Evolutionary conservation across 148 eudicot species (phyloP).

Genomic region (Amaranthus hypochondriacus): DNA sequence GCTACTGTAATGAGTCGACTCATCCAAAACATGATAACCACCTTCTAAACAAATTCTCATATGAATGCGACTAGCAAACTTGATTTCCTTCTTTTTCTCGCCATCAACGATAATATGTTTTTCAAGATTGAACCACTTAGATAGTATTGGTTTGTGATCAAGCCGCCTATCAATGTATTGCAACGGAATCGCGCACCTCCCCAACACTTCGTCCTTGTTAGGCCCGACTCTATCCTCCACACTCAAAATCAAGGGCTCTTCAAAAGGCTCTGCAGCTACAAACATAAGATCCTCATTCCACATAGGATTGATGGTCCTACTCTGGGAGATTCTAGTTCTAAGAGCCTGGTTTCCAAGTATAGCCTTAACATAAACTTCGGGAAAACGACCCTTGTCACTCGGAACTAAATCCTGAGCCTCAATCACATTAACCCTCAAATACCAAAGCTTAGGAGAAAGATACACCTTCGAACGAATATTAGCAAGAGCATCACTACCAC

Average conservation of each 20-base stretch:
- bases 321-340: constrained; percentile 50
- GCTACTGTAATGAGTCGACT: constrained; percentile 60
- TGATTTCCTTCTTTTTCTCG: constrained; percentile 49
- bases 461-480: constrained; percentile 67
- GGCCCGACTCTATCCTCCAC: constrained; percentile 50
- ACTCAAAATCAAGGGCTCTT: constrained; percentile 48
- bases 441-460: constrained; percentile 74
- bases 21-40: constrained; percentile 62
- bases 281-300: constrained; percentile 76
- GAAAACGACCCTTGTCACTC: constrained; percentile 40
- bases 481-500: constrained; percentile 56
- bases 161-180: constrained; percentile 48
- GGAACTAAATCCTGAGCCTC: constrained; percentile 68
- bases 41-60: constrained; percentile 58
- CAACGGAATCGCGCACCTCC: constrained; percentile 36
- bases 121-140: constrained; percentile 53
- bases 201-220: constrained; percentile 47
- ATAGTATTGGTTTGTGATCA: constrained; percentile 46
- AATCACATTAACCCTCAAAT: constrained; percentile 67
- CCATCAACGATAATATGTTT: constrained; percentile 44
- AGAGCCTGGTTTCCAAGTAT: constrained; percentile 48
- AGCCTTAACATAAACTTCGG: constrained; percentile 60
- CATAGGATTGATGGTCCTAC: constrained; percentile 50
- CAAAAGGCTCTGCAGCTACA: constrained; percentile 75
- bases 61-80: constrained; percentile 55